These are phyloP conservation scores for Cytospora chrysosperma DNA, from an alignment of 2,329 filamentous ascomycete species.

Conservation along the genomic window DNA sequence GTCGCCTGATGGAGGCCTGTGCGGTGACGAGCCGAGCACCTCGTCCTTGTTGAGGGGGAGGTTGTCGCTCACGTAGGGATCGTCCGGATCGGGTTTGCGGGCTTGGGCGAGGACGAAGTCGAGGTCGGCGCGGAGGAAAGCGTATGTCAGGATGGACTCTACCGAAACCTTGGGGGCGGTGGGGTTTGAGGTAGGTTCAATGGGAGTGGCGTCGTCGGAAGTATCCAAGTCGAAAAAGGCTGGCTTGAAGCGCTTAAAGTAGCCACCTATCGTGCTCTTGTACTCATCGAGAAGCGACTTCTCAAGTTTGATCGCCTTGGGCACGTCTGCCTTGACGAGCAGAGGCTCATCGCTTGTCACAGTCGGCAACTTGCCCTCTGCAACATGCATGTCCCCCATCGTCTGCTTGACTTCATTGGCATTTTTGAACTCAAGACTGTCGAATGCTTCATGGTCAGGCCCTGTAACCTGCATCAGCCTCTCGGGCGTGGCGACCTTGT, in stretches of 20 bases:
- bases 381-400: slow-evolving; percentile 37
- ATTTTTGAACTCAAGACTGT: slow-evolving; percentile 49
- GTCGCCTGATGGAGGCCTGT: slow-evolving; percentile 53
- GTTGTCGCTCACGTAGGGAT: slow-evolving; percentile 67
- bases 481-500: slow-evolving; percentile 7
- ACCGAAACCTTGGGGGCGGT: slow-evolving; percentile 50
- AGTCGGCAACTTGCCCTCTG: slow-evolving; percentile 35
- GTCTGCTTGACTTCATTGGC: slow-evolving; percentile 44
- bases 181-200: slow-evolving; percentile 3
- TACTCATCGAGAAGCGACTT: slow-evolving; percentile 72
- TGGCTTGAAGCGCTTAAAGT: slow-evolving; percentile 88
- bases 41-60: slow-evolving; percentile 79
- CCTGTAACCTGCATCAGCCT: slow-evolving; percentile 25
- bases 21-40: slow-evolving; percentile 65
- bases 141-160: slow-evolving; percentile 82
- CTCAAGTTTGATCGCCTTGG: slow-evolving; percentile 67
- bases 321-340: slow-evolving; percentile 50
- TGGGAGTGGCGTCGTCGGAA: slow-evolving; percentile 29
- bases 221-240: slow-evolving; percentile 61
- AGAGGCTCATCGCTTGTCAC: slow-evolving; percentile 43
- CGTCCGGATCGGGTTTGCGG: slow-evolving; percentile 71
- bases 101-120: slow-evolving; percentile 93
- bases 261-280: slow-evolving; percentile 83
- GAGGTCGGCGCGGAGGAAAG: slow-evolving; percentile 89
- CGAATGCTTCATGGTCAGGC: slow-evolving; percentile 28